phyloP scores from a whole-genome alignment of 345 rosid species.

The Citrus sinensis region DVS_A1.0 CM039161.1:23746001-23746500 shows the following conservation, averaged over 20 bases:
- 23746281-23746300: constrained; percentile 41
- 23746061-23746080: constrained; percentile 51
- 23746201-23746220: constrained; percentile 68
- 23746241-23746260: constrained; percentile 61
- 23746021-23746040: constrained; percentile 47
- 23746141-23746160: constrained; percentile 59
- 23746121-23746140: constrained; percentile 56
- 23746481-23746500: constrained; percentile 64
- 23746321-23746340: constrained; percentile 56
- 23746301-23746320: constrained; percentile 49
- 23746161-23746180: constrained; percentile 64
- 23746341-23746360: constrained; percentile 59
- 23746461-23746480: constrained; percentile 55
- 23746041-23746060: constrained; percentile 49
- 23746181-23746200: constrained; percentile 67
- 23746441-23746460: constrained; percentile 49
- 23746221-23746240: constrained; percentile 68
- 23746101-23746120: constrained; percentile 48
- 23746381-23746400: constrained; percentile 55
- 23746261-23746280: constrained; percentile 41
- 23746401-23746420: constrained; percentile 60
- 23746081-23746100: constrained; percentile 51
- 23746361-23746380: constrained; percentile 54
- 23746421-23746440: constrained; percentile 56
- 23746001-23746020: constrained; percentile 52